A percentile compares a stretch with the other conserved stretches of the same genome.
These are phyloP conservation scores for Caloboletus inedulis DNA, from an alignment of 1,284 basidiomycete species.

Conservation along the genomic window DNA sequence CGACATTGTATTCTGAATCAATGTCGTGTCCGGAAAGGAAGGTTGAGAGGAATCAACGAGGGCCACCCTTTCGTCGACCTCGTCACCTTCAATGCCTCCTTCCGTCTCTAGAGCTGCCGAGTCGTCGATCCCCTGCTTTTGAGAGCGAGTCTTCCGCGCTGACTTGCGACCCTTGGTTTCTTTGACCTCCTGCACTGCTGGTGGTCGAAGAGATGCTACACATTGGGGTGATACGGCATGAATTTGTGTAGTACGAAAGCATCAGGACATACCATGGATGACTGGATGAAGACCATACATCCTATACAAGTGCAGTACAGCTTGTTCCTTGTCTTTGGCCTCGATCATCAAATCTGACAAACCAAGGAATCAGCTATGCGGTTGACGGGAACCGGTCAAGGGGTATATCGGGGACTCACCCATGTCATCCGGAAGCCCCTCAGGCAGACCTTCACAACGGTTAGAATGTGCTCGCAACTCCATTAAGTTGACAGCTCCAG, in stretches of 20 bases:
- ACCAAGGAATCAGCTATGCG: background rate
- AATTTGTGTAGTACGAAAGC: background rate
- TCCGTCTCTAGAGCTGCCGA: constrained; percentile 5
- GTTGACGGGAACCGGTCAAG: background rate
- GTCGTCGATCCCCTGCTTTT: constrained; percentile 11
- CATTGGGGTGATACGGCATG: background rate
- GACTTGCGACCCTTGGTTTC: constrained; percentile 55
- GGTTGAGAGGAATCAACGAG: background rate
- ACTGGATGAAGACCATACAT: constrained; percentile 73
- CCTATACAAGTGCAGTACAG: constrained; percentile 81
- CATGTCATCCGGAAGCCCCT: constrained; percentile 65
- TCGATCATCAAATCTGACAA: constrained; percentile 86
- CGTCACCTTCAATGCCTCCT: constrained; percentile 2
- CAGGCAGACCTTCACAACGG: constrained; percentile 66
- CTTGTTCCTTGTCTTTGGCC: constrained; percentile 91
- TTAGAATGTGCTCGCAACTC: constrained; percentile 85
- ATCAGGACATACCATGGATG: constrained; percentile 44
- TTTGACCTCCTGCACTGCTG: constrained; percentile 45
- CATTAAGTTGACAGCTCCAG: constrained; percentile 75
- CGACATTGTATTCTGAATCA: background rate
- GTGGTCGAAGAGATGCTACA: constrained; percentile 50
- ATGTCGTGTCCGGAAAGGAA: background rate
- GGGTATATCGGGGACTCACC: constrained; percentile 36
- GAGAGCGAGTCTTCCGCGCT: constrained; percentile 30
- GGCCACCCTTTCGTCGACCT: background rate